These are phyloP conservation scores for Nemophila menziesii DNA, from an alignment of 257 asterid species.

Conservation along the genomic window DNA sequence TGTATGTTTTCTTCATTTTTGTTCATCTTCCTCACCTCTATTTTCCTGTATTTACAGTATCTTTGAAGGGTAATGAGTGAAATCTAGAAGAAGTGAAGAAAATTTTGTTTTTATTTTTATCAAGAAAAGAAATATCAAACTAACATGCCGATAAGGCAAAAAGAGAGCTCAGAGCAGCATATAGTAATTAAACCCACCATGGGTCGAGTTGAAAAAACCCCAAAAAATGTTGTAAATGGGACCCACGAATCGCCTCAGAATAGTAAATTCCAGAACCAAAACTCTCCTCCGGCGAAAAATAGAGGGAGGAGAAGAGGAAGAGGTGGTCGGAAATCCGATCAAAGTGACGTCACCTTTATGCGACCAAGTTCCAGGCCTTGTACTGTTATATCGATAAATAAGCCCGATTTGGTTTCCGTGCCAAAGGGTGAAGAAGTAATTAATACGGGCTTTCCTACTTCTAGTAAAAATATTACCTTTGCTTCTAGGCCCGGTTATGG, in stretches of 20 bases:
- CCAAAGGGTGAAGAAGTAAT: constrained; percentile 19
- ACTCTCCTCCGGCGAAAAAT: constrained; percentile 59
- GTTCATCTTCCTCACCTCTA: constrained; percentile 41
- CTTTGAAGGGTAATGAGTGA: constrained; percentile 24
- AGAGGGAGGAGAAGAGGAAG: constrained; percentile 77
- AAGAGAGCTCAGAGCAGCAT: constrained; percentile 59
- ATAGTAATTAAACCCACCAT: constrained; percentile 48
- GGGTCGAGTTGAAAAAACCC: constrained; percentile 34
- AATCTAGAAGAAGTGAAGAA: too few relatives aligned
- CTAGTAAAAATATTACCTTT: constrained; percentile 70
- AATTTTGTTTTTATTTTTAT: too few relatives aligned
- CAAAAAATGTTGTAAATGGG: constrained; percentile 44
- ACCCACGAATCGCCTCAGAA: constrained; percentile 37
- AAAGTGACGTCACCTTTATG: constrained; percentile 60
- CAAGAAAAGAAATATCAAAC: constrained; percentile 1
- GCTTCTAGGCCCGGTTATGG: constrained; percentile 89
- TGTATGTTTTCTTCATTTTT: constrained; percentile 20
- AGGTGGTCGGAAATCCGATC: constrained; percentile 83
- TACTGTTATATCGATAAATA: constrained; percentile 46
- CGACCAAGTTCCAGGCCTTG: constrained; percentile 86
- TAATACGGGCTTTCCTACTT: constrained; percentile 40
- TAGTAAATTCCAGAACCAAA: constrained; percentile 30
- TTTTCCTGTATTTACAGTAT: constrained; percentile 38
- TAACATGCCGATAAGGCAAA: constrained; percentile 84
- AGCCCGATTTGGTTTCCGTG: constrained; percentile 24